Base-by-base conservation (phyloP, 2,329 filamentous ascomycete species). In the Exserohilum rostratum region DNA sequence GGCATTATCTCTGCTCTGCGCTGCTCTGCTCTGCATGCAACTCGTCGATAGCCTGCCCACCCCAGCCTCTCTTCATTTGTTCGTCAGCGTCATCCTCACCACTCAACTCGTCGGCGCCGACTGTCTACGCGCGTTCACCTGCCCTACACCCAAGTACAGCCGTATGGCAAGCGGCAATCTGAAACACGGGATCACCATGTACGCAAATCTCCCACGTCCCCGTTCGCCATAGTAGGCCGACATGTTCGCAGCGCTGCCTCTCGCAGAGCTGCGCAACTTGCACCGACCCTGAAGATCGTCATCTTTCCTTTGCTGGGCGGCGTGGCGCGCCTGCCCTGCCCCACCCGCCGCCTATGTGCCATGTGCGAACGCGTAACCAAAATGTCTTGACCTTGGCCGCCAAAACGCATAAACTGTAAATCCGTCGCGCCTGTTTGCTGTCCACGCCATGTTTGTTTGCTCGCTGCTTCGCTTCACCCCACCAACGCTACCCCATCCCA, bases 241-340 rank as follows among this genome's bases (percentile, higher is more conserved):
- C 34, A 43, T 33, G 17, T 49, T 13, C 25, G 25, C 27, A 3
- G 18, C 12, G 38, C 39, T 46, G 34, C 46, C 35, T 43, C 44
- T 39, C 34, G 35, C 31, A 45, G 39, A 20, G 17, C 34, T 20
- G 10, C 20, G 35, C 34, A n/a, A n/a, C n/a, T 37, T 31, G 29
- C 22, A 37, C 15, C 7, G 54, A 54, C 54, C 54, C 50, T 57
- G 54, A 54, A 53, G 50, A 57, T 57, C 46, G 31, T 54, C 46
- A 57, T 57, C 50, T 54, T 45, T 20, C 29, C 39, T 15, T 13
- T 13, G 22, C 29, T 22, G 27, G 39, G 22, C 39, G 17, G 39
- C 27, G 22, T 25, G 22, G 22, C 22, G 4, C 22, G 22, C 22
- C 22, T 25, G 22, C 7, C n/a, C n/a, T 1, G 38, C 7, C 39